phyloP scores from a whole-genome alignment of 179 eudicot genomes.

The Beta lomatogona region DNA sequence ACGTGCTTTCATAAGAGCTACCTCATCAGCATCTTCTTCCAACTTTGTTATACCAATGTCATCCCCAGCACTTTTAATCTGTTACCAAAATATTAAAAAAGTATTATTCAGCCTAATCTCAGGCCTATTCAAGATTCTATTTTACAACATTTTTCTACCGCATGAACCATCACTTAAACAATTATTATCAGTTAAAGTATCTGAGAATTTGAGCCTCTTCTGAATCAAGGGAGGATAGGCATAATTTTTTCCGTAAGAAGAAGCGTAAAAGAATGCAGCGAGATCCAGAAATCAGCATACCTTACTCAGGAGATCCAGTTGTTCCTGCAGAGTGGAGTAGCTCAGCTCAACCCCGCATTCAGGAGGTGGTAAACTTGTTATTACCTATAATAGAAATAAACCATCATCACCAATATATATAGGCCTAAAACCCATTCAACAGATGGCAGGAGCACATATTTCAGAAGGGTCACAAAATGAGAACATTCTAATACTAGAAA shows the following conservation, averaged over 20 bases:
- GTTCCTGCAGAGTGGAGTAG: slow-evolving; percentile 65
- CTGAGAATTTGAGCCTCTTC: background rate
- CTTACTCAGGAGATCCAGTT: slow-evolving; percentile 71
- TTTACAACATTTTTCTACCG: background rate
- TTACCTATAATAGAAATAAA: slow-evolving; percentile 49
- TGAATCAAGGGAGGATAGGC: background rate
- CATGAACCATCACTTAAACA: background rate
- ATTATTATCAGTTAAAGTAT: too few species aligned
- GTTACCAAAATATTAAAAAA: slow-evolving; percentile 9
- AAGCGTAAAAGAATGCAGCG: background rate
- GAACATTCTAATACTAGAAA: background rate
- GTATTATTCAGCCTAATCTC: too few species aligned
- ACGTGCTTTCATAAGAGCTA: slow-evolving; percentile 83
- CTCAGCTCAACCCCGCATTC: slow-evolving; percentile 68
- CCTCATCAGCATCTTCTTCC: slow-evolving; percentile 89
- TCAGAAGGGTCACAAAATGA: slow-evolving; percentile 1
- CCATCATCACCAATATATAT: background rate
- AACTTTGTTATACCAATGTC: slow-evolving; percentile 87
- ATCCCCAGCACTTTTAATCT: slow-evolving; percentile 89
- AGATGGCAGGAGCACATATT: background rate
- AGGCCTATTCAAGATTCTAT: too few species aligned
- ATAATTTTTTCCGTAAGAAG: background rate
- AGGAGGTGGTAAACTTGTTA: slow-evolving; percentile 91
- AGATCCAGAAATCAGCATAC: slow-evolving; percentile 31
- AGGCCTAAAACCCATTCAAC: background rate